Conservation (phyloP, 208 protist species). For the Phytomonas serpens region DNA sequence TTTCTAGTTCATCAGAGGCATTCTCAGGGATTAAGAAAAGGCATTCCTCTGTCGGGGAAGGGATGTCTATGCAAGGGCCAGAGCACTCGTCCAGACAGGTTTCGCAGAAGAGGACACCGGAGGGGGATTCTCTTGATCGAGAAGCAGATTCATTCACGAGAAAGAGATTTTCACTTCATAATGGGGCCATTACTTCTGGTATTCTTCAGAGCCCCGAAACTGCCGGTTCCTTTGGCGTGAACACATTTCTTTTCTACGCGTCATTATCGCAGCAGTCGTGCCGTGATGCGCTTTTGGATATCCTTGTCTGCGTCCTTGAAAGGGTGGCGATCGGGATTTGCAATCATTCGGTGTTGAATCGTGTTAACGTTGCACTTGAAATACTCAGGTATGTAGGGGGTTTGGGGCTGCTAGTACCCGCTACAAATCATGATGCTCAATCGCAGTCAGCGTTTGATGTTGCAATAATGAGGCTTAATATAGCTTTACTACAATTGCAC, state of each 20-base stretch:
- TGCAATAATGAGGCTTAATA: neutral
- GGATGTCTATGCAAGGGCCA: neutral
- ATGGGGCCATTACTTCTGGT: neutral
- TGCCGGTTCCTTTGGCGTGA: constrained; percentile 9
- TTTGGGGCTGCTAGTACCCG: neutral
- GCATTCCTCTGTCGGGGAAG: neutral
- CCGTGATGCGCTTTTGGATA: constrained; percentile 3
- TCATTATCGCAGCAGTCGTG: neutral
- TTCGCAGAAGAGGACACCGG: neutral
- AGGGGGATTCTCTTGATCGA: neutral
- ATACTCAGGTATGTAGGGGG: neutral
- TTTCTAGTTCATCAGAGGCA: neutral
- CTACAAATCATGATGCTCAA: neutral
- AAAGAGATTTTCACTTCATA: neutral
- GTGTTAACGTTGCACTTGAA: neutral
- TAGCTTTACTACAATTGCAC: neutral
- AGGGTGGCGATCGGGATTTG: neutral
- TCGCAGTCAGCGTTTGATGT: neutral
- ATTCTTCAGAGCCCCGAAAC: neutral
- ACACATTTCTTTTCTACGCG: neutral
- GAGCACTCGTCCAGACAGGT: neutral
- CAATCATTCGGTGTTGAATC: neutral
- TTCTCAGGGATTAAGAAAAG: neutral
- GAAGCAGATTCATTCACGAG: neutral
- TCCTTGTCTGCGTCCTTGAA: constrained; percentile 4